phyloP scores from a whole-genome alignment of 495 filamentous ascomycete genomes.

The Talaromyces stipitatus region DNA sequence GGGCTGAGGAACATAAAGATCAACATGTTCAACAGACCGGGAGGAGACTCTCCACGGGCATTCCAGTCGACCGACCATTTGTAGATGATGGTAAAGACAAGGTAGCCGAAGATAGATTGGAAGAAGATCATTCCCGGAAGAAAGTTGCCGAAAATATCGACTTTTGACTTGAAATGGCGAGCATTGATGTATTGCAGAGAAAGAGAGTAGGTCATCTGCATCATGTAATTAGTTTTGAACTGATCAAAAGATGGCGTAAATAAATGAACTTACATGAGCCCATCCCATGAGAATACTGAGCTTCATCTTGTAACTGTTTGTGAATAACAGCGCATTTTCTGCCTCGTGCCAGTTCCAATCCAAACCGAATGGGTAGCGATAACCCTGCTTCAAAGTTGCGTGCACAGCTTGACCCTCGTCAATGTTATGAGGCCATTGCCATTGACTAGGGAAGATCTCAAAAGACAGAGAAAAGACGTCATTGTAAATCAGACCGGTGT shows the following conservation, averaged over 20 bases:
- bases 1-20: conserved; percentile 99
- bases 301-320: conserved; percentile 99
- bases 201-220: conserved; percentile 90
- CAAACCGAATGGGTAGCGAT: conserved; percentile 90
- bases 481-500: conserved; percentile 96
- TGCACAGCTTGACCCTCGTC: conserved; percentile 49
- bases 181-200: conserved; percentile 90
- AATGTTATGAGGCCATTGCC: conserved; percentile 72
- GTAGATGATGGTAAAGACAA: conserved; percentile 88
- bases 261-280: conserved; percentile 56
- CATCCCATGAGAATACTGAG: conserved; percentile 93
- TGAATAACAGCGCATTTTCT: conserved; percentile 88
- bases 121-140: conserved; percentile 98
- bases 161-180: conserved; percentile 83
- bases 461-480: conserved; percentile 92
- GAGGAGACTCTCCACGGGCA: conserved; percentile 55
- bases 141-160: conserved; percentile 96
- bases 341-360: conserved; percentile 97
- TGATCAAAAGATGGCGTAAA: not conserved
- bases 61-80: conserved; percentile 94
- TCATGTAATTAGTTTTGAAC: not conserved
- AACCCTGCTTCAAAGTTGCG: conserved; percentile 56
- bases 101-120: conserved; percentile 96
- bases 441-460: conserved; percentile 80
- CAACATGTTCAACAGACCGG: conserved; percentile 93